Conservation (phyloP, 75 land plant species). For the Selaginella moellendorffii region DNA sequence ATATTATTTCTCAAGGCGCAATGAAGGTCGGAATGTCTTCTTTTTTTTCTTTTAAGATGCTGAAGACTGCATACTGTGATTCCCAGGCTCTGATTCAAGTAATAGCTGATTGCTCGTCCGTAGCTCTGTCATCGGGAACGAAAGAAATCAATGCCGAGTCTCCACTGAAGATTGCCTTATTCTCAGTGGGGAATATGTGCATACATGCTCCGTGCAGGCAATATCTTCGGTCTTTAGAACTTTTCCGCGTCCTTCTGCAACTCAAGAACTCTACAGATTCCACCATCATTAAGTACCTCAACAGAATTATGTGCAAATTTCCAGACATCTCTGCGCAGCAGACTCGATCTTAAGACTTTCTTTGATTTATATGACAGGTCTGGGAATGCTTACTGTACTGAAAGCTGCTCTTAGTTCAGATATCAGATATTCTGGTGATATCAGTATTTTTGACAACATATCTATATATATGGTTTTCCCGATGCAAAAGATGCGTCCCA, state of each 20-base stretch:
- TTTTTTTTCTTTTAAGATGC: too few species aligned
- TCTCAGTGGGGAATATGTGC: slow-evolving; percentile 84
- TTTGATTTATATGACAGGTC: too few species aligned
- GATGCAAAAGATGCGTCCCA: too few species aligned
- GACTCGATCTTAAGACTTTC: too few species aligned
- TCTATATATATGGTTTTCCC: too few species aligned
- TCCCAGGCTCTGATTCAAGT: slow-evolving; percentile 78
- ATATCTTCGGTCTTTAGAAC: slow-evolving; percentile 55
- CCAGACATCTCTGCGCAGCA: slow-evolving; percentile 27
- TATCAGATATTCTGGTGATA: too few species aligned
- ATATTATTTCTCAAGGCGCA: slow-evolving; percentile 77
- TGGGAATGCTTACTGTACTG: too few species aligned
- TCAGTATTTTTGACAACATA: too few species aligned
- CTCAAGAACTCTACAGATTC: slow-evolving; percentile 67
- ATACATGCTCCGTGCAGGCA: slow-evolving; percentile 65
- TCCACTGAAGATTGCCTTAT: slow-evolving; percentile 81
- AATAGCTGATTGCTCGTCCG: slow-evolving; percentile 52
- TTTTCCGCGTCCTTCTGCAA: slow-evolving; percentile 46
- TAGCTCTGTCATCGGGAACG: slow-evolving; percentile 41
- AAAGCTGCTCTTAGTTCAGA: too few species aligned
- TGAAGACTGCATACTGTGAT: too few species aligned
- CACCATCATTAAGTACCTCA: slow-evolving; percentile 55
- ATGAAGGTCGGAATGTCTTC: slow-evolving; percentile 49
- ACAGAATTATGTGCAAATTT: slow-evolving; percentile 46
- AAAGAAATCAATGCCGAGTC: slow-evolving; percentile 49